Base-by-base conservation (phyloP, 495 filamentous ascomycete genomes). In the Sabuloglossum arenarium region DNA sequence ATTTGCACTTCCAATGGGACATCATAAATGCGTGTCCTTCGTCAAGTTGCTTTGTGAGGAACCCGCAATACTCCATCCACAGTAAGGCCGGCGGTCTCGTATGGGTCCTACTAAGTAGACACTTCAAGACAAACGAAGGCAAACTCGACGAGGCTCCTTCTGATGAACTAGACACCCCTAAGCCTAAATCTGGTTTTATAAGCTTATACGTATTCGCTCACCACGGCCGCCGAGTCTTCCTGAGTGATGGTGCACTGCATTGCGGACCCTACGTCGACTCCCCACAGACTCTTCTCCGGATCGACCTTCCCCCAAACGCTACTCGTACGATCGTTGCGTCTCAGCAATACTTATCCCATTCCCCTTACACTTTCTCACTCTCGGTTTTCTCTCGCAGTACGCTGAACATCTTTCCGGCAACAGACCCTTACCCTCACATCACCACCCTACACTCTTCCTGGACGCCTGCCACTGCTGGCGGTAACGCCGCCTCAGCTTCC, bases 1-100 rank as follows among this genome's bases (percentile, higher is more conserved):
- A 97, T 62, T 75, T 87, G 55, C 91, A 99, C 67, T 94, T 97
- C 66, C 69, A 74, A 2, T 99, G 91, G 91, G 77, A 85, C 37
- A 71, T 93, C 19, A 74, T 80, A 0, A 71, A 66, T n/a, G 69
- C 72, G 12, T 76, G 69, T 27, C 74, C 74, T 47, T 63, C 68
- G 50, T 65, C 75, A 39, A 74, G 75, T 16, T 85, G 80, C 50
- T 86, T 94, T 62, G 74, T 76, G 1, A 75, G 78, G 30, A 87
- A 90, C 62, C 91, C 91, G 0, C 91, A 99, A 65, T 96, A 85
- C 63, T 73, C 80, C 4, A 65, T 97, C 28, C 70, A 65, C 10
- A 77, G 78, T 30, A n/a, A 19, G 24, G 62, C 65, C 0, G 74
- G 75, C 25, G 81, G 76, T 1, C 75, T 72, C 1, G 77, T 89